Percentiles rank a stretch among this genome's conserved stretches.
Evolutionary conservation across 352 stramenopile species (phyloP).

Genomic region (Globisporangium paroecandrum): DNA sequence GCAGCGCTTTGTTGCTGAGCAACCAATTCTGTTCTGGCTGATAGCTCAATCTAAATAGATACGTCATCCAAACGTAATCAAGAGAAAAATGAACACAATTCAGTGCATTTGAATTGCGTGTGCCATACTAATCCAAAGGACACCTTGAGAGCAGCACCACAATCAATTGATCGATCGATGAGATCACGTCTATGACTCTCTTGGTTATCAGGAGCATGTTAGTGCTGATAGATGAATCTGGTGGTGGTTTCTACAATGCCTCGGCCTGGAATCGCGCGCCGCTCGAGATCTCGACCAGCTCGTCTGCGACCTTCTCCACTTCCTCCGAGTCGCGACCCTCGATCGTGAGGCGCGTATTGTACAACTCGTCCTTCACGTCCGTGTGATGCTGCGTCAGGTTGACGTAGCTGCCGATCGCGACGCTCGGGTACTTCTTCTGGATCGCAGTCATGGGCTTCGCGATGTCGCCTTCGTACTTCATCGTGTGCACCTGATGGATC

Average conservation of each 20-base stretch:
- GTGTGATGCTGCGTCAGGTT: slow-evolving; percentile 70
- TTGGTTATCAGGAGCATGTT: neutral
- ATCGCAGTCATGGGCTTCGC: slow-evolving; percentile 56
- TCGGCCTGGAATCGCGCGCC: slow-evolving; percentile 21
- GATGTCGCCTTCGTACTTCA: slow-evolving; percentile 66
- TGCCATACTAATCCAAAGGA: neutral
- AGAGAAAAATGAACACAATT: neutral
- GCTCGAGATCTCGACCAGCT: slow-evolving; percentile 29
- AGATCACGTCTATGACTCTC: neutral
- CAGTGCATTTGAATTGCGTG: neutral
- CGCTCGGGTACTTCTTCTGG: slow-evolving; percentile 59
- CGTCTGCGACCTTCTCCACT: slow-evolving; percentile 48
- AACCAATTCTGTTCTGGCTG: neutral
- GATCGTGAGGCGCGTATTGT: slow-evolving; percentile 69
- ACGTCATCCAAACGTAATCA: neutral
- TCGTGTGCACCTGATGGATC: slow-evolving; percentile 52
- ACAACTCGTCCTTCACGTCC: slow-evolving; percentile 46
- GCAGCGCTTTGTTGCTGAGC: neutral
- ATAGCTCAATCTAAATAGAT: neutral
- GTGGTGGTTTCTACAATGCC: neutral
- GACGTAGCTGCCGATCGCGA: slow-evolving; percentile 83
- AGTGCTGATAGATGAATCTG: neutral
- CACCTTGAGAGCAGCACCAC: neutral
- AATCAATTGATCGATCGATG: neutral
- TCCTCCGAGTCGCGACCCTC: slow-evolving; percentile 50